Evolutionary conservation across 2,329 filamentous ascomycete genomes (phyloP).

Genomic region (Teratosphaeria epicoccoides): DNA sequence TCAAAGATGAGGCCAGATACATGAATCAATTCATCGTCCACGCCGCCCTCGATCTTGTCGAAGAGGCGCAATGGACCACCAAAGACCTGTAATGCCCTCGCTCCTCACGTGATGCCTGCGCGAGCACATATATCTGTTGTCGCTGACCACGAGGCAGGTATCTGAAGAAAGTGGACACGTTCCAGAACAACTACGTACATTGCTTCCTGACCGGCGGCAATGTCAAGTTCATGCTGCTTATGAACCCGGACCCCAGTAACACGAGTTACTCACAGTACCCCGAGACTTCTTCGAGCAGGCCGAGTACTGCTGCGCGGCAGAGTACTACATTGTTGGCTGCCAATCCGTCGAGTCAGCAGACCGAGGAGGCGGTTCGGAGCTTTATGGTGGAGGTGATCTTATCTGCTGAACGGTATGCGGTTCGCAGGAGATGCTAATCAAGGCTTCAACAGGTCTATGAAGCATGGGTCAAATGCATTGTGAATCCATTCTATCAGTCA

Average conservation of each 20-base stretch:
- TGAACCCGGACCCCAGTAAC: slow-evolving; percentile 54
- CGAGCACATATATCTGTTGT: neutral
- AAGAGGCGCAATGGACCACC: slow-evolving; percentile 89
- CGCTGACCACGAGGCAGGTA: slow-evolving; percentile 51
- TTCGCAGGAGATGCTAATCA: neutral
- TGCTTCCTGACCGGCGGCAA: slow-evolving; percentile 90
- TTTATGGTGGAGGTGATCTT: slow-evolving; percentile 65
- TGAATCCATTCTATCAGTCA: slow-evolving; percentile 89
- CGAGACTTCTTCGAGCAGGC: slow-evolving; percentile 17
- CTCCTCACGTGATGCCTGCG: neutral
- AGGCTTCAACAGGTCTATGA: slow-evolving; percentile 62
- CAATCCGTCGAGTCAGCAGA: slow-evolving; percentile 79
- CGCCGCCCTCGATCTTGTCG: slow-evolving; percentile 84
- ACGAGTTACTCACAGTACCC: slow-evolving; percentile 25
- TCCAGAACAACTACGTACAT: slow-evolving; percentile 84
- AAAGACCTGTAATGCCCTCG: slow-evolving; percentile 63
- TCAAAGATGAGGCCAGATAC: slow-evolving; percentile 77
- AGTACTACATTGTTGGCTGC: slow-evolving; percentile 27
- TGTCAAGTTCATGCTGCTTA: slow-evolving; percentile 86
- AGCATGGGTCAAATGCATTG: slow-evolving; percentile 89
- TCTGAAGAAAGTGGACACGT: slow-evolving; percentile 91
- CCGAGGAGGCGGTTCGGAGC: slow-evolving; percentile 87
- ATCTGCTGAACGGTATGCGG: neutral
- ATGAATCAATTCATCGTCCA: slow-evolving; percentile 98
- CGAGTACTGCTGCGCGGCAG: slow-evolving; percentile 22